Evolutionary conservation across 768 basidiomycete species (phyloP).

Genomic region (Tricholoma furcatifolium): DNA sequence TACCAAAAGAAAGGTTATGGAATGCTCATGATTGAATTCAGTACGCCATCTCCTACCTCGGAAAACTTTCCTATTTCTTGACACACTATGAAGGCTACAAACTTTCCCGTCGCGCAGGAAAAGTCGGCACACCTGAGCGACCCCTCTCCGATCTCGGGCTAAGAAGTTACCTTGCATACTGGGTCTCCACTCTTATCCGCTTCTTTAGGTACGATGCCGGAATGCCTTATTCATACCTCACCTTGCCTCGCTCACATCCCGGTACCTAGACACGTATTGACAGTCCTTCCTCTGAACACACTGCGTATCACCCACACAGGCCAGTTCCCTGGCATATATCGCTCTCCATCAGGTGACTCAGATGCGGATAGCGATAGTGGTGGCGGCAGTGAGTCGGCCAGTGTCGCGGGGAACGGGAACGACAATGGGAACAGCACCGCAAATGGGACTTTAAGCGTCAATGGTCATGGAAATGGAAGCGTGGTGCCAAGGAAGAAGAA

Average conservation of each 20-base stretch:
- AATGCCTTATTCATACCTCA: neutral
- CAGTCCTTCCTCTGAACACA: slow-evolving; percentile 56
- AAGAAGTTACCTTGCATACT: slow-evolving; percentile 85
- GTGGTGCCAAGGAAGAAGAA: slow-evolving; percentile 37
- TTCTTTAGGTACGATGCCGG: slow-evolving; percentile 74
- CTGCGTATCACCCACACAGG: slow-evolving; percentile 43
- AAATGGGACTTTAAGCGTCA: neutral
- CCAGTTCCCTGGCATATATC: slow-evolving; percentile 38
- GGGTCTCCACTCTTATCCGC: slow-evolving; percentile 81
- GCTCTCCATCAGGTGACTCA: slow-evolving; percentile 30
- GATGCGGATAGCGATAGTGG: slow-evolving; percentile 12
- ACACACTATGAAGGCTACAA: slow-evolving; percentile 71
- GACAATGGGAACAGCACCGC: slow-evolving; percentile 1
- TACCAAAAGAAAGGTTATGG: slow-evolving; percentile 90
- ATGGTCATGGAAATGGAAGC: slow-evolving; percentile 18
- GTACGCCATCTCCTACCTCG: slow-evolving; percentile 47
- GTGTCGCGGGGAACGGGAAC: neutral
- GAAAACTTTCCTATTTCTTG: neutral
- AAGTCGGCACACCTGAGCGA: slow-evolving; percentile 90
- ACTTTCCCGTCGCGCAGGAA: slow-evolving; percentile 75
- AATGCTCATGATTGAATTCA: slow-evolving; percentile 97
- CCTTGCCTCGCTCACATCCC: neutral
- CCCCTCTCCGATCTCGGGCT: slow-evolving; percentile 93
- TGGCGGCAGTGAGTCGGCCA: neutral
- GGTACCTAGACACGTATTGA: slow-evolving; percentile 48